These are phyloP conservation scores for Acanthamoeba culbertsoni DNA, from an alignment of 208 protist species.

Conservation along the genomic window DNA sequence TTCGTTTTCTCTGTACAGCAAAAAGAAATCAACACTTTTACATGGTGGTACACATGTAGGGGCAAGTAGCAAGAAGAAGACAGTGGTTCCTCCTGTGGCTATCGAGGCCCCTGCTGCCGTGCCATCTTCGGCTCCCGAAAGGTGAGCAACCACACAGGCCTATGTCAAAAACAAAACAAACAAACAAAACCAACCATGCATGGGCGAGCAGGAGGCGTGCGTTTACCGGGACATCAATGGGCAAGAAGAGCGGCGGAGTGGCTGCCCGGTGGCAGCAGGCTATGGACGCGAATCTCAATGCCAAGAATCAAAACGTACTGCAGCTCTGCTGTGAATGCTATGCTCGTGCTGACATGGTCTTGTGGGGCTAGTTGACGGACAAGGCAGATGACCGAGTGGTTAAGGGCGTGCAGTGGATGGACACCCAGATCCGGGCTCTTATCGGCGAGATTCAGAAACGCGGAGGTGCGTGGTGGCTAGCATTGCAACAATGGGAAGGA, in stretches of 20 bases:
- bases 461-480: background rate
- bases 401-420: conserved; percentile 52
- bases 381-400: conserved; percentile 38
- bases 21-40: too few relatives aligned
- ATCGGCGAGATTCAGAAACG: conserved; percentile 46
- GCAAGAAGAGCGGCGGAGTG: background rate
- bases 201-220: background rate
- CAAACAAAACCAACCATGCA: background rate
- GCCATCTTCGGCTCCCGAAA: background rate
- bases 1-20: background rate
- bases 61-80: background rate
- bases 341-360: background rate
- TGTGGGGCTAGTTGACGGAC: background rate
- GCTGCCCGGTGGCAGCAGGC: conserved; percentile 2
- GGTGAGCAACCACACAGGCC: background rate
- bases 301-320: conserved; percentile 5
- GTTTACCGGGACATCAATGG: background rate
- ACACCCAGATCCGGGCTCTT: conserved; percentile 42
- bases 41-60: too few relatives aligned
- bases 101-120: background rate
- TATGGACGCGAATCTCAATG: background rate
- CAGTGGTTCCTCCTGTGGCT: background rate
- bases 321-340: background rate
- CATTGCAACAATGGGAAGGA: background rate
- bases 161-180: background rate